Percentiles rank a stretch among this genome's conserved stretches.
phyloP scores from a whole-genome alignment of 2,329 filamentous ascomycete species.

The Hypoxylon sp. region DNA sequence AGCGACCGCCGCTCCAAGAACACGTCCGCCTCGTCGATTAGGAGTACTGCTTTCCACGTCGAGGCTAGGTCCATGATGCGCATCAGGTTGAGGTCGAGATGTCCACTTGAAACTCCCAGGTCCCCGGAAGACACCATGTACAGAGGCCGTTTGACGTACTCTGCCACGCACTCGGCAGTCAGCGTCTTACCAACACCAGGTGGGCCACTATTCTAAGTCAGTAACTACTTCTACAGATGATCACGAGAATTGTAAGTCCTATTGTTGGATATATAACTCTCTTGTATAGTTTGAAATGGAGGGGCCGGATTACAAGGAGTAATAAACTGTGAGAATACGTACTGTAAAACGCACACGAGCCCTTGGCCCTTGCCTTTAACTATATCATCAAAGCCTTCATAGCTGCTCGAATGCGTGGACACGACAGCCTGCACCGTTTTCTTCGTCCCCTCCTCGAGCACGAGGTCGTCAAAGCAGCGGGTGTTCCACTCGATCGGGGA shows the following conservation, averaged over 20 bases:
- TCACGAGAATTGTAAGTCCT: neutral
- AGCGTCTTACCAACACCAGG: conserved; percentile 60
- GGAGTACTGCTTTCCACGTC: conserved; percentile 56
- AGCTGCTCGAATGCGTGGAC: conserved; percentile 31
- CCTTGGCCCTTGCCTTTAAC: conserved; percentile 52
- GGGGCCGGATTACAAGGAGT: neutral
- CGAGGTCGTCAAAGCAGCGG: conserved; percentile 44
- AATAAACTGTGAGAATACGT: conserved; percentile 12
- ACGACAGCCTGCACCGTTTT: conserved; percentile 44
- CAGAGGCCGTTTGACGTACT: conserved; percentile 52
- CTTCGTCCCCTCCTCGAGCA: conserved; percentile 41
- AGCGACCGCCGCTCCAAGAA: conserved; percentile 54
- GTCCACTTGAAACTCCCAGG: conserved; percentile 47
- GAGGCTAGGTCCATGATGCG: conserved; percentile 57
- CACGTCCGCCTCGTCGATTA: conserved; percentile 54
- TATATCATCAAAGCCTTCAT: conserved; percentile 40
- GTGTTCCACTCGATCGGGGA: conserved; percentile 41
- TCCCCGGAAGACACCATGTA: conserved; percentile 54
- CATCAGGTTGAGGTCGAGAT: conserved; percentile 44
- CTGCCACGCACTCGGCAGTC: conserved; percentile 58
- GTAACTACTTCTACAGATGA: neutral
- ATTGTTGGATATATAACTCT: neutral
- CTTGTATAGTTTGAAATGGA: neutral
- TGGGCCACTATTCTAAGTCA: conserved; percentile 51
- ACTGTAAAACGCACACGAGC: conserved; percentile 60